A percentile compares a stretch with the other conserved stretches of the same genome.
phyloP scores from a whole-genome alignment of 2,329 filamentous ascomycete species.

The Phoma sp. region DNA sequence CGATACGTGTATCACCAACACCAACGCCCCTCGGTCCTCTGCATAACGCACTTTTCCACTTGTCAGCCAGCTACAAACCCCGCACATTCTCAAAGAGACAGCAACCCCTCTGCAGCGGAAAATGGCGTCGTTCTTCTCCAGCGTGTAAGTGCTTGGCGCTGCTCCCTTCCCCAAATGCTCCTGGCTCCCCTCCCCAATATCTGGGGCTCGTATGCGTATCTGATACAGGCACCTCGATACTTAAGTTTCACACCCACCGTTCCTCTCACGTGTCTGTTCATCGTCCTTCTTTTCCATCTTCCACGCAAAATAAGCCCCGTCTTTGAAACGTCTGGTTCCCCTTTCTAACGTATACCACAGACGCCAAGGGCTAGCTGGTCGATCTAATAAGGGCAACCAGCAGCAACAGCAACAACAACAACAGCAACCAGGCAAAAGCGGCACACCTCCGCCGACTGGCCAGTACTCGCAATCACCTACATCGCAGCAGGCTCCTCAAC shows the following conservation, averaged over 20 bases:
- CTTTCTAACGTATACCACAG: constrained; percentile 38
- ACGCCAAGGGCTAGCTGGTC: constrained; percentile 53
- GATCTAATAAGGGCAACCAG: constrained; percentile 50
- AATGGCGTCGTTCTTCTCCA: constrained; percentile 53
- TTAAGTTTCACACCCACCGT: constrained; percentile 31
- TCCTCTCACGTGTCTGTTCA: constrained; percentile 21
- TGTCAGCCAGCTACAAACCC: constrained; percentile 12
- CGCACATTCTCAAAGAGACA: constrained; percentile 9
- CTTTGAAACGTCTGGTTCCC: constrained; percentile 15
- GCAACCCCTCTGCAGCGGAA: constrained; percentile 19
- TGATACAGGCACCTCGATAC: constrained; percentile 39
- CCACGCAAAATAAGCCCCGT: constrained; percentile 8
- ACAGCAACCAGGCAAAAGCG: constrained; percentile 42
- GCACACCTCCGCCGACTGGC: constrained; percentile 45
- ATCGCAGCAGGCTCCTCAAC: constrained; percentile 41
- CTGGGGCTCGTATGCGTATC: constrained; percentile 31
- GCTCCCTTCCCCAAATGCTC: constrained; percentile 38
- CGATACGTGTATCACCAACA: constrained; percentile 37
- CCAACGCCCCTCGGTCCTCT: constrained; percentile 26
- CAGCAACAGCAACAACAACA: constrained; percentile 26
- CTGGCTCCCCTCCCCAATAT: constrained; percentile 19
- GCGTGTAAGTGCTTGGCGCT: constrained; percentile 51
- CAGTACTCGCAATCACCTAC: constrained; percentile 45
- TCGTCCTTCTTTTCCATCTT: constrained; percentile 4
- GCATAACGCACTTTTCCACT: constrained; percentile 31